These are phyloP conservation scores for Rhododendron simsii DNA, from an alignment of 148 eudicot species.

Conservation along the genomic window DNA sequence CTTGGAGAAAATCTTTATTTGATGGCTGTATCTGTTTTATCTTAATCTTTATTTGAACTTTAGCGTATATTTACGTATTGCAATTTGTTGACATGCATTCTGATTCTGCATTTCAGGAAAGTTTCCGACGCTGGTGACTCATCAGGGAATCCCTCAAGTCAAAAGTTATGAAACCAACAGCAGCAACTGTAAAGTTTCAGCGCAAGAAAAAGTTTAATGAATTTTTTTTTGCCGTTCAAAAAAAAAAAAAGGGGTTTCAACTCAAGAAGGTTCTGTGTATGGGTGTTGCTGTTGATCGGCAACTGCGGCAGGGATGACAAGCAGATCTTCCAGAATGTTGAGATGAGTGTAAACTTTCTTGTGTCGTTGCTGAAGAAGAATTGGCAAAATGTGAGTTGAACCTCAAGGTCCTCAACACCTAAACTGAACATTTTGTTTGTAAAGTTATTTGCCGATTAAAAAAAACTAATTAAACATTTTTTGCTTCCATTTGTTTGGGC, in stretches of 20 bases:
- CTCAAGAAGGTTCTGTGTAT: slow-evolving; percentile 71
- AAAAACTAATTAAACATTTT: neutral
- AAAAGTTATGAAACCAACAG: slow-evolving; percentile 47
- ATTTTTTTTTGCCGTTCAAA: no score
- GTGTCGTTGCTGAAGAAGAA: slow-evolving; percentile 73
- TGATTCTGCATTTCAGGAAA: slow-evolving; percentile 36
- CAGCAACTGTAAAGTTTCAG: slow-evolving; percentile 67
- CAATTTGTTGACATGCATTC: neutral
- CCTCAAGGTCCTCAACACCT: neutral
- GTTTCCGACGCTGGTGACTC: slow-evolving; percentile 62
- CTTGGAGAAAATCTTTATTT: neutral
- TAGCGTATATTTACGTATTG: neutral
- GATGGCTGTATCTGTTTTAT: neutral
- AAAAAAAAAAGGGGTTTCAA: no score
- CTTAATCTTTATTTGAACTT: neutral
- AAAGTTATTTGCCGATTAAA: neutral
- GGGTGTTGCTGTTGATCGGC: slow-evolving; percentile 64
- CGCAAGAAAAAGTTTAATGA: neutral
- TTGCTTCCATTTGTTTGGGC: neutral
- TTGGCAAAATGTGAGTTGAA: slow-evolving; percentile 58
- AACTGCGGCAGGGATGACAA: slow-evolving; percentile 68
- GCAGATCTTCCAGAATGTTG: slow-evolving; percentile 66
- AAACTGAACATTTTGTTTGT: neutral
- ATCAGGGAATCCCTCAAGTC: slow-evolving; percentile 56
- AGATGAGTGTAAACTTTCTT: slow-evolving; percentile 73